phyloP scores from a whole-genome alignment of 345 rosid species.

The Combretum micranthum region DNA sequence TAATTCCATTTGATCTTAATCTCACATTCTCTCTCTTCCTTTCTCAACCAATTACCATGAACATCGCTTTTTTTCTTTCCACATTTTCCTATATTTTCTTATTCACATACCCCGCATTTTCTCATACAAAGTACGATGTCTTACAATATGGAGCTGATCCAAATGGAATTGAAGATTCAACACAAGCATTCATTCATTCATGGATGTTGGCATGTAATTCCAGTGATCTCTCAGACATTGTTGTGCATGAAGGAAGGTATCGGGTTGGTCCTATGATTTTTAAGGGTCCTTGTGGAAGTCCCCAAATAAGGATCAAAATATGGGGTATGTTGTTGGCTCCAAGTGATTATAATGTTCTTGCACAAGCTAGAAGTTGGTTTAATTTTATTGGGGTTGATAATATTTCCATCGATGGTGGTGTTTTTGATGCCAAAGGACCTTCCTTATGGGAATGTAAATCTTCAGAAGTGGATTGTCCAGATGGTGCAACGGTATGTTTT shows the following conservation, averaged over 20 bases:
- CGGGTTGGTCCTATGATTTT: conserved; percentile 28
- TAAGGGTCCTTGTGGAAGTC: conserved; percentile 37
- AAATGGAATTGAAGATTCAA: conserved; percentile 30
- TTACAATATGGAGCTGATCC: conserved; percentile 36
- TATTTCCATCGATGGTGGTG: conserved; percentile 41
- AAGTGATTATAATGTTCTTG: conserved; percentile 29
- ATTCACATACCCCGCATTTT: background rate
- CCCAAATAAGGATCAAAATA: conserved; percentile 29
- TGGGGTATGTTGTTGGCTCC: conserved; percentile 50
- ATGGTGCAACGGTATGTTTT: conserved; percentile 46
- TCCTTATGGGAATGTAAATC: conserved; percentile 53
- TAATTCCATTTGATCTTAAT: too few species aligned
- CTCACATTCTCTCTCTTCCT: too few species aligned
- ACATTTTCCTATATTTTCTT: conserved; percentile 1
- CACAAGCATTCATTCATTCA: conserved; percentile 31
- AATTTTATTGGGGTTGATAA: conserved; percentile 34
- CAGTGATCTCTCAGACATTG: conserved; percentile 13
- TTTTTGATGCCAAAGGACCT: conserved; percentile 49
- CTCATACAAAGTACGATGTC: conserved; percentile 25
- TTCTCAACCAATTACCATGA: background rate
- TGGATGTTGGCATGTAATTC: conserved; percentile 42
- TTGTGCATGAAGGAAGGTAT: conserved; percentile 43
- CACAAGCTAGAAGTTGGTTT: conserved; percentile 33
- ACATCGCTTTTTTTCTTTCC: background rate
- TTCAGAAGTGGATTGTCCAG: conserved; percentile 28